These are phyloP conservation scores for Geopyxis carbonaria DNA, from an alignment of 495 filamentous ascomycete species.

Conservation along the genomic window DNA sequence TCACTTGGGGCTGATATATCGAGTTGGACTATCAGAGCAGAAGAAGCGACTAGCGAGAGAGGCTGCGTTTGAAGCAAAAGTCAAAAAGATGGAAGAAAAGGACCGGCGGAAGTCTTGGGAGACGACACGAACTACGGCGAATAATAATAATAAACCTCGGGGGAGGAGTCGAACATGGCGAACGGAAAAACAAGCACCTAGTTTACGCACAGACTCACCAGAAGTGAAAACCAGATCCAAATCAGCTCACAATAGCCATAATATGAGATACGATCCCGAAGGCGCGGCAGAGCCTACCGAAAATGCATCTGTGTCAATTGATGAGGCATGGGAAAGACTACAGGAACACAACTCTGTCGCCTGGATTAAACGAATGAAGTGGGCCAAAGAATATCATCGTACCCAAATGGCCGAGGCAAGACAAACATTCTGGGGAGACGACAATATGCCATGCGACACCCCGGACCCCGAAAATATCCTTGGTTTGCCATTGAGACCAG, in stretches of 20 bases:
- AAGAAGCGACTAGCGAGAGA: constrained; percentile 74
- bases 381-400: constrained; percentile 48
- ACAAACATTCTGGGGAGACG: constrained; percentile 62
- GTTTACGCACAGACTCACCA: constrained; percentile 20
- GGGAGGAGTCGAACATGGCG: constrained; percentile 21
- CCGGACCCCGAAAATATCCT: constrained; percentile 75
- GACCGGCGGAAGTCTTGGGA: constrained; percentile 33
- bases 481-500: constrained; percentile 70
- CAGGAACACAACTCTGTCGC: constrained; percentile 67
- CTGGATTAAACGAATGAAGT: constrained; percentile 86
- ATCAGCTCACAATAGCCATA: constrained; percentile 30
- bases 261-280: constrained; percentile 67
- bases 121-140: constrained; percentile 27
- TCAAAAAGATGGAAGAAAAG: constrained; percentile 59
- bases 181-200: constrained; percentile 23
- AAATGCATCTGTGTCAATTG: constrained; percentile 48
- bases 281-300: constrained; percentile 50
- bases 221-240: constrained; percentile 16
- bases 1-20: constrained; percentile 85
- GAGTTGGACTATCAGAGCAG: constrained; percentile 72
- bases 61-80: constrained; percentile 74
- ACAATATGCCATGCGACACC: constrained; percentile 62
- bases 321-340: constrained; percentile 57
- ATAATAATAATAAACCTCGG: constrained; percentile 28
- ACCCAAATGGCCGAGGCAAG: constrained; percentile 63